Percentiles rank a stretch among this genome's conserved stretches.
These are phyloP conservation scores for Claviceps spartinae DNA, from an alignment of 2,329 filamentous ascomycete genomes.

Conservation along the genomic window DNA sequence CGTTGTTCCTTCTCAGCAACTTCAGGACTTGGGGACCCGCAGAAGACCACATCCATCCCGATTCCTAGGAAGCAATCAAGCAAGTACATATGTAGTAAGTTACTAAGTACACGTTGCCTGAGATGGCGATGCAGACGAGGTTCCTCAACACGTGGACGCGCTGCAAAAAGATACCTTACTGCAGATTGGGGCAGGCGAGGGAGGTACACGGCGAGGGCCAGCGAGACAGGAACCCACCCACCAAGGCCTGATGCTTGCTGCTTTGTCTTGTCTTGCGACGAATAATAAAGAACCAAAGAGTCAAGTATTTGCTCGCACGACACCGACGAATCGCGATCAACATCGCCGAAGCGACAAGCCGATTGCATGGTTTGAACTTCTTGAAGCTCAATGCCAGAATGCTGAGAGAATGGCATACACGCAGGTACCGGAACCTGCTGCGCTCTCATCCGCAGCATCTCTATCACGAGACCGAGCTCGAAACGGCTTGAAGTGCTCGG, in stretches of 20 bases:
- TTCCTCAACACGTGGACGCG: background rate
- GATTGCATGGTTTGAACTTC: no score
- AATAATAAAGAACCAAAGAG: no score
- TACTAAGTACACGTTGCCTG: background rate
- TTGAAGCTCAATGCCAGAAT: background rate
- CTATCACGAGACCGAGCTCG: background rate
- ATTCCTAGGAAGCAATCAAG: background rate
- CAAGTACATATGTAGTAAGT: no score
- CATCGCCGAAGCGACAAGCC: background rate
- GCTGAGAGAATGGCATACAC: background rate
- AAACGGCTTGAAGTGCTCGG: background rate
- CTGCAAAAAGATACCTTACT: constrained; percentile 7
- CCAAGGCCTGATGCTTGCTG: background rate
- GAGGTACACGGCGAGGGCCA: constrained; percentile 1
- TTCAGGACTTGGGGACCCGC: background rate
- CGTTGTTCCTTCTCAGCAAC: background rate
- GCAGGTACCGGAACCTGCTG: background rate
- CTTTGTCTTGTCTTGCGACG: background rate
- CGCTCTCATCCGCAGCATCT: background rate
- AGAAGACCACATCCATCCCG: background rate
- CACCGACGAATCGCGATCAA: background rate
- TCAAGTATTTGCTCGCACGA: background rate
- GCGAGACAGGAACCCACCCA: background rate
- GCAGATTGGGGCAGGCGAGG: constrained; percentile 1
- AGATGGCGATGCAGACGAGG: constrained; percentile 6